Evolutionary conservation across 208 protist genomes (phyloP).

Genomic region (Acanthamoeba royreba): DNA sequence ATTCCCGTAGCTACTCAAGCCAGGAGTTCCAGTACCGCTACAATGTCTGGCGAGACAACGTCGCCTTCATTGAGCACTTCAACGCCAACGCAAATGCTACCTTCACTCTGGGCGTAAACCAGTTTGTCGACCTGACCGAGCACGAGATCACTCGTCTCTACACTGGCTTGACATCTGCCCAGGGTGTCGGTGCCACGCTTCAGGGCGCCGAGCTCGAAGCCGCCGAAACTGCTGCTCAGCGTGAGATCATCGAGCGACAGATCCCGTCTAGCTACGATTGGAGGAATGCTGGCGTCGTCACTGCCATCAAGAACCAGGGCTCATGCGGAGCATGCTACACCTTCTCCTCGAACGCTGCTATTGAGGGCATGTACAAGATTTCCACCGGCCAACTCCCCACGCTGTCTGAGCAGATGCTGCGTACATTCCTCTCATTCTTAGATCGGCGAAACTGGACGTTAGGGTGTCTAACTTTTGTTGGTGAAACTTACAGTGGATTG

Average conservation of each 20-base stretch:
- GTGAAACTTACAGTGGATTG: not conserved
- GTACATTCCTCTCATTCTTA: not conserved
- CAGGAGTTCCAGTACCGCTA: not conserved
- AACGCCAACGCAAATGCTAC: not conserved
- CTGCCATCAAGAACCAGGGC: slow-evolving; percentile 92
- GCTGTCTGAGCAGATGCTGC: slow-evolving; percentile 43
- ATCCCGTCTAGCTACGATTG: slow-evolving; percentile 79
- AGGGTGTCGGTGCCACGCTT: not conserved
- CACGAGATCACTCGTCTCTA: slow-evolving; percentile 43
- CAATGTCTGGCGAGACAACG: slow-evolving; percentile 1
- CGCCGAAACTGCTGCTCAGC: not conserved
- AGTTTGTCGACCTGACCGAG: slow-evolving; percentile 59
- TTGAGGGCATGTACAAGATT: slow-evolving; percentile 84
- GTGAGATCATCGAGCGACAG: not conserved
- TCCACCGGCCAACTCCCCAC: not conserved
- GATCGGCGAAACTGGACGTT: not conserved
- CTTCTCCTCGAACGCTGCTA: slow-evolving; percentile 90
- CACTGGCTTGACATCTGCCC: not conserved
- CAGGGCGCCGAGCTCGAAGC: not conserved
- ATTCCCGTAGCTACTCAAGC: not conserved
- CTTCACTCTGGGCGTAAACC: slow-evolving; percentile 53
- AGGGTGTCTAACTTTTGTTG: not conserved
- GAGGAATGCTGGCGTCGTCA: slow-evolving; percentile 86
- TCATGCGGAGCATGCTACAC: slow-evolving; percentile 95
- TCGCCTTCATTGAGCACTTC: not conserved